phyloP scores from a whole-genome alignment of 2,329 filamentous ascomycete species.

The Bipolaris oryzae region DNA sequence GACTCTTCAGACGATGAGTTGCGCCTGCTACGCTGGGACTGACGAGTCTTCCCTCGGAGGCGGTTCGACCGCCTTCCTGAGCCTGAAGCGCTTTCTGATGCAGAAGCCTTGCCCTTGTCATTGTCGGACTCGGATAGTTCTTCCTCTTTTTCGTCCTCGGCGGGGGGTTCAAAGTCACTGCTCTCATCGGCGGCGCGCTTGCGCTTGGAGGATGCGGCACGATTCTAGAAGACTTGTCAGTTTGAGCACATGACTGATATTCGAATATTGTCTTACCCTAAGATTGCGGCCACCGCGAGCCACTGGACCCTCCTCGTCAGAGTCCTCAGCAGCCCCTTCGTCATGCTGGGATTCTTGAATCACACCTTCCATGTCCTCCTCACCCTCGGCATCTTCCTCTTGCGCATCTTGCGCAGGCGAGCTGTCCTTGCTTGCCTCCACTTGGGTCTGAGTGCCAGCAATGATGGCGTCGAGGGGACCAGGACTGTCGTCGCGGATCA shows the following conservation, averaged over 20 bases:
- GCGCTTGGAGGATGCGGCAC: slow-evolving; percentile 40
- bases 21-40: slow-evolving; percentile 55
- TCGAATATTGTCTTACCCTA: slow-evolving; percentile 23
- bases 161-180: slow-evolving; percentile 68
- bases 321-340: slow-evolving; percentile 49
- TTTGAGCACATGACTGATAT: slow-evolving; percentile 11
- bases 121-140: slow-evolving; percentile 60
- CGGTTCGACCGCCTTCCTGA: slow-evolving; percentile 59
- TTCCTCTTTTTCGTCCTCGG: slow-evolving; percentile 62
- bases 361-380: slow-evolving; percentile 43
- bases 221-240: slow-evolving; percentile 31
- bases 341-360: slow-evolving; percentile 52
- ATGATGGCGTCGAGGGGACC: slow-evolving; percentile 44
- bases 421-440: slow-evolving; percentile 41
- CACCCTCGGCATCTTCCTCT: slow-evolving; percentile 35
- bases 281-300: slow-evolving; percentile 53
- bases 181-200: slow-evolving; percentile 59
- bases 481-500: slow-evolving; percentile 39
- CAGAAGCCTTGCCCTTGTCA: slow-evolving; percentile 50
- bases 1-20: slow-evolving; percentile 57
- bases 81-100: slow-evolving; percentile 47
- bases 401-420: slow-evolving; percentile 43
- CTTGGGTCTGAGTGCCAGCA: slow-evolving; percentile 45
- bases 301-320: slow-evolving; percentile 61
- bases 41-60: slow-evolving; percentile 53